phyloP scores from a whole-genome alignment of 495 filamentous ascomycete species.

The Penicillium malachiteum region DNA sequence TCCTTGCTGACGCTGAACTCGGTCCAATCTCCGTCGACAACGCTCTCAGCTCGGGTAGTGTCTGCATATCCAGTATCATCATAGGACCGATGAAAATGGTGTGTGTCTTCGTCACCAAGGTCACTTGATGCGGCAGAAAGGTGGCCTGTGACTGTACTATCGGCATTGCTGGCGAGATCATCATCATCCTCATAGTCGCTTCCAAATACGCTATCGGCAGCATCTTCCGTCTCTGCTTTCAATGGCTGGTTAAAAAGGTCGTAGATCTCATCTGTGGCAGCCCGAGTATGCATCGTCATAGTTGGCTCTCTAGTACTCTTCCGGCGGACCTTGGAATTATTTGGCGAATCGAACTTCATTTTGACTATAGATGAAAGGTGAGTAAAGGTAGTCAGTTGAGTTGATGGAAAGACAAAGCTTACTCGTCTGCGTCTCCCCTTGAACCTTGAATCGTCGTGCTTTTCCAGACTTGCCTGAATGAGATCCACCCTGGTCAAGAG shows the following conservation, averaged over 20 bases:
- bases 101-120: slow-evolving; percentile 60
- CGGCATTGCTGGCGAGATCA: slow-evolving; percentile 78
- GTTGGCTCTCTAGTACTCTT: slow-evolving; percentile 82
- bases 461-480: slow-evolving; percentile 38
- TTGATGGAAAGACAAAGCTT: background rate
- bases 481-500: slow-evolving; percentile 32
- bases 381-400: background rate
- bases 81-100: slow-evolving; percentile 42
- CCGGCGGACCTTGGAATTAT: slow-evolving; percentile 68
- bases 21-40: slow-evolving; percentile 71
- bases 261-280: slow-evolving; percentile 96
- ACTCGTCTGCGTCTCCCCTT: slow-evolving; percentile 76
- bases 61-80: slow-evolving; percentile 48
- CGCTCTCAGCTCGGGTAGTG: slow-evolving; percentile 54
- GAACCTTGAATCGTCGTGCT: slow-evolving; percentile 70
- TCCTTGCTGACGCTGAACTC: slow-evolving; percentile 77
- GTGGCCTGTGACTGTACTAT: slow-evolving; percentile 75
- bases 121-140: slow-evolving; percentile 63
- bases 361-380: slow-evolving; percentile 57
- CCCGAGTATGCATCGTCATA: slow-evolving; percentile 94
- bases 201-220: slow-evolving; percentile 41
- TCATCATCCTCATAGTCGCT: slow-evolving; percentile 68
- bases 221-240: slow-evolving; percentile 49
- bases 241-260: slow-evolving; percentile 93
- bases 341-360: slow-evolving; percentile 87